phyloP scores from a whole-genome alignment of 345 rosid species.

The Brassica carinata region DNA sequence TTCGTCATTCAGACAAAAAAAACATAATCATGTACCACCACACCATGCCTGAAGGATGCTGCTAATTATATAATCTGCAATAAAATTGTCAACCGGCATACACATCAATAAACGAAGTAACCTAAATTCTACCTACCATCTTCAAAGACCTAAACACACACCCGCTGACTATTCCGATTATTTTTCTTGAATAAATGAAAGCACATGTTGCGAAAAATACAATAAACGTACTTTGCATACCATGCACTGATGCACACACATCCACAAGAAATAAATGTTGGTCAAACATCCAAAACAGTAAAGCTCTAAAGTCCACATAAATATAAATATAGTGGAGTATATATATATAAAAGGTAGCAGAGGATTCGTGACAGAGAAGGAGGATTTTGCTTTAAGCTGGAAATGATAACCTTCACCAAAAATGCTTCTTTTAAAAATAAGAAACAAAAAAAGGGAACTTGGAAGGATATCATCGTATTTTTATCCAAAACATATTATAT shows the following conservation, averaged over 20 bases:
- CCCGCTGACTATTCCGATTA: not conserved
- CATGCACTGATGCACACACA: not conserved
- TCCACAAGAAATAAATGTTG: not conserved
- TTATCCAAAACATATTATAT: not conserved
- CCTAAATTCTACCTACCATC: not conserved
- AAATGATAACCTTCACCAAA: conserved; percentile 29
- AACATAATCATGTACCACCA: not conserved
- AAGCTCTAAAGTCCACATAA: not conserved
- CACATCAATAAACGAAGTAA: not conserved
- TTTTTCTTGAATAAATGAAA: not conserved
- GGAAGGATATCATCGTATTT: conserved; percentile 20
- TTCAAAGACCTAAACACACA: not conserved
- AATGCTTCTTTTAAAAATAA: not conserved
- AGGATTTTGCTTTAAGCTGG: conserved; percentile 33
- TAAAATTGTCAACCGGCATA: not conserved
- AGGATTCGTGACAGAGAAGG: conserved; percentile 35
- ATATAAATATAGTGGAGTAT: not conserved
- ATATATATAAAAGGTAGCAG: conserved; percentile 12
- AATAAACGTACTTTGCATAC: not conserved
- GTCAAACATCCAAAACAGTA: not conserved
- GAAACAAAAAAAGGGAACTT: not conserved
- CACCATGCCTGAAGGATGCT: not conserved
- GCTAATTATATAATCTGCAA: not conserved
- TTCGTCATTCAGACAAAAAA: not conserved
- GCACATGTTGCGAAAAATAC: not conserved